phyloP scores from a whole-genome alignment of 257 asterid genomes.

The Solanum microdontum region DNA sequence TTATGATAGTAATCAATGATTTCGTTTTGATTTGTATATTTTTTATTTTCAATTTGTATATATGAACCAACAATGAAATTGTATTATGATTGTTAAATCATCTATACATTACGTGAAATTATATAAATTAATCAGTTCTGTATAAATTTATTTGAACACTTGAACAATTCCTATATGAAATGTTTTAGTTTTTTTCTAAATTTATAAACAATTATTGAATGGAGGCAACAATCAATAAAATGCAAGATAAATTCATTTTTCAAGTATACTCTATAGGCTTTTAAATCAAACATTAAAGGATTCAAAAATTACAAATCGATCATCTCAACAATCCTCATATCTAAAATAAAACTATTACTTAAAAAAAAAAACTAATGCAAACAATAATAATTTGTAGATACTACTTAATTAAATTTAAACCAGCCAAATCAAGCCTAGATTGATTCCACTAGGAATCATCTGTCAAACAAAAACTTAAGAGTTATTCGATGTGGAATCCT shows the following conservation, averaged over 20 bases:
- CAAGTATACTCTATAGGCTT: not conserved
- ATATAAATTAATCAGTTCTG: too few relatives aligned
- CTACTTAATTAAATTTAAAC: not conserved
- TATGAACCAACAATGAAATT: not conserved
- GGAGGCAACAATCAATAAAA: not conserved
- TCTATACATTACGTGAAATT: not conserved
- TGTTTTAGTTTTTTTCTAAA: too few relatives aligned
- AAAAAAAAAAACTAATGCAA: not conserved
- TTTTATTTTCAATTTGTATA: not conserved
- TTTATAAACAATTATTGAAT: not conserved
- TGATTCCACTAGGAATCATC: not conserved
- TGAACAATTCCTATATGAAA: not conserved
- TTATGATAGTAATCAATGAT: too few relatives aligned
- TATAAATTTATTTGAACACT: not conserved
- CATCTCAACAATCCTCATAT: not conserved
- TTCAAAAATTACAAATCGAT: not conserved
- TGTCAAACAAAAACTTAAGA: fast-evolving
- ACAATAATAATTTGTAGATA: not conserved
- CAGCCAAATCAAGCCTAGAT: not conserved
- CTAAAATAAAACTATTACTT: not conserved
- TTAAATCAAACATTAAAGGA: not conserved
- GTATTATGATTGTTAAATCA: not conserved
- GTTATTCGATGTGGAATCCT: not conserved
- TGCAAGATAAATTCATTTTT: not conserved
- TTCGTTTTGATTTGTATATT: too few relatives aligned